phyloP scores from a whole-genome alignment of 2,329 filamentous ascomycete genomes.

The Claviceps cyperi region DNA sequence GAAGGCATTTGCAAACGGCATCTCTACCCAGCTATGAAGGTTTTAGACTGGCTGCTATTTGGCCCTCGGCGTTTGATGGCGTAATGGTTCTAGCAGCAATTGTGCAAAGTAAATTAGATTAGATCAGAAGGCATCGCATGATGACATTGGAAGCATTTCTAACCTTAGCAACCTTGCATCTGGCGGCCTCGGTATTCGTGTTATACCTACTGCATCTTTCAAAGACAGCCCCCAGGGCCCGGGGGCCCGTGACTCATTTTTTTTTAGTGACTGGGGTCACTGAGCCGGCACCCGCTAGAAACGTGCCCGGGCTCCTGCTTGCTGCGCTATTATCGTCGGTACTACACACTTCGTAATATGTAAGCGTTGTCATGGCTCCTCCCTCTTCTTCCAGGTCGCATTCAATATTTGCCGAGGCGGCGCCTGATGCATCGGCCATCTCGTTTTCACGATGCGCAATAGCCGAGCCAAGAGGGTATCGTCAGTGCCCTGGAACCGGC shows the following conservation, averaged over 20 bases:
- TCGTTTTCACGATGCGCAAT: slow-evolving; percentile 5
- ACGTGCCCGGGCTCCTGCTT: too few species aligned
- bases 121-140: background rate
- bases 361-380: background rate
- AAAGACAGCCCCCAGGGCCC: too few species aligned
- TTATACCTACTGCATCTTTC: too few species aligned
- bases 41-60: background rate
- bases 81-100: background rate
- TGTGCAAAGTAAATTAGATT: background rate
- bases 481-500: slow-evolving; percentile 50
- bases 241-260: too few species aligned
- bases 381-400: too few species aligned
- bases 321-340: too few species aligned
- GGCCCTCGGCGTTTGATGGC: background rate
- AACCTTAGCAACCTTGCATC: background rate
- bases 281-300: too few species aligned
- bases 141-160: background rate
- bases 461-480: slow-evolving; percentile 17
- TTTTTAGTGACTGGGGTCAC: too few species aligned
- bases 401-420: background rate
- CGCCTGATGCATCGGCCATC: background rate
- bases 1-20: background rate
- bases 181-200: background rate
- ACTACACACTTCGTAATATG: too few species aligned
- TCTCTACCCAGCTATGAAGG: background rate